Evolutionary conservation across 176 grass and related monocot genomes (phyloP).

Genomic region (Dactylis glomerata): DNA sequence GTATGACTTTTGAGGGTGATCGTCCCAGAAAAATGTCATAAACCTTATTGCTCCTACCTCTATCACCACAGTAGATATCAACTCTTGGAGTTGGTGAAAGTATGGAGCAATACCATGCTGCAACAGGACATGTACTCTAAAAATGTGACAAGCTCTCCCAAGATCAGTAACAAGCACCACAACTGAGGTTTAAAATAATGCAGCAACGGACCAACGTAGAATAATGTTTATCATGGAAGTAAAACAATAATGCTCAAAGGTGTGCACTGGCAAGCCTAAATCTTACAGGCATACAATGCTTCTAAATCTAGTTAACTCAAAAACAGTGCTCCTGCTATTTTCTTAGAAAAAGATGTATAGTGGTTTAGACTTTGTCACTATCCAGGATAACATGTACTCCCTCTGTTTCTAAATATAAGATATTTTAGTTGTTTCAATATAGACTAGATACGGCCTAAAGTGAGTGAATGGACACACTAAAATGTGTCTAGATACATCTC

Average conservation of each 20-base stretch:
- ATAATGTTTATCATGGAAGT: neutral
- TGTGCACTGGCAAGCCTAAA: neutral
- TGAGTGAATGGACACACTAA: too few relatives aligned
- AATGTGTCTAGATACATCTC: too few relatives aligned
- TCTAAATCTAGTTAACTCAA: neutral
- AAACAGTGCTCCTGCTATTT: neutral
- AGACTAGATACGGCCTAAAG: too few relatives aligned
- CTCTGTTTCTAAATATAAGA: too few relatives aligned
- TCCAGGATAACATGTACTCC: neutral
- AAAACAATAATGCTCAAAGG: neutral
- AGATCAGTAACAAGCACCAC: neutral
- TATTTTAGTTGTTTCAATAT: too few relatives aligned
- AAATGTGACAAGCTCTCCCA: neutral
- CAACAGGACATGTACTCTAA: neutral
- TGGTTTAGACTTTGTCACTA: neutral
- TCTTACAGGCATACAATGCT: neutral
- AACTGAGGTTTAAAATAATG: neutral
- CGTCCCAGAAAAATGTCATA: neutral
- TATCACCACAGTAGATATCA: neutral
- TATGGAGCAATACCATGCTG: neutral
- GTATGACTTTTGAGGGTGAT: neutral
- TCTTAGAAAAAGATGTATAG: neutral
- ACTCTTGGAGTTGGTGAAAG: neutral
- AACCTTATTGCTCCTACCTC: neutral
- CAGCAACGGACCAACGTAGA: neutral